A percentile compares a stretch with the other conserved stretches of the same genome.
phyloP scores from a whole-genome alignment of 495 filamentous ascomycete species.

The Lophiotrema nucula region DNA sequence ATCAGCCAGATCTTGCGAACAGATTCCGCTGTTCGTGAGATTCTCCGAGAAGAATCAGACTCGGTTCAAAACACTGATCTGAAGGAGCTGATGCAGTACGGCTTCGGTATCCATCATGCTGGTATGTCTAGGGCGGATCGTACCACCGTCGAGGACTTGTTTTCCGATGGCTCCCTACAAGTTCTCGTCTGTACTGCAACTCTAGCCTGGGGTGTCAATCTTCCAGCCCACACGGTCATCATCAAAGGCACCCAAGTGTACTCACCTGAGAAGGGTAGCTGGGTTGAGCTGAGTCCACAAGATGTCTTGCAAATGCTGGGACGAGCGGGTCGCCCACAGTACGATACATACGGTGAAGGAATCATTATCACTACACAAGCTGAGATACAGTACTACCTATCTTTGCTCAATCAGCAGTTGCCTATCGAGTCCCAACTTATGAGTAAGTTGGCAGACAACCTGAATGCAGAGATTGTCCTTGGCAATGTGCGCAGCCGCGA shows the following conservation, averaged over 20 bases:
- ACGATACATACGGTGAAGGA: conserved; percentile 95
- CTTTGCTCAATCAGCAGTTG: conserved; percentile 92
- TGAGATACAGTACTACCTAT: conserved; percentile 96
- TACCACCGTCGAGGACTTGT: conserved; percentile 92
- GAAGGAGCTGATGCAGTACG: conserved; percentile 93
- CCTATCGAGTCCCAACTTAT: conserved; percentile 97
- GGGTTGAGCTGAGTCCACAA: conserved; percentile 96
- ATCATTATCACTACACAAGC: conserved; percentile 96
- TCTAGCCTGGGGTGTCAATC: conserved; percentile 92
- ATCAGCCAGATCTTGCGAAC: conserved; percentile 93
- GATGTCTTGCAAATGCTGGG: conserved; percentile 99
- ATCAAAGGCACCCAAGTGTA: conserved; percentile 98
- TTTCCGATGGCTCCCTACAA: conserved; percentile 84
- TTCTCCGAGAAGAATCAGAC: conserved; percentile 80
- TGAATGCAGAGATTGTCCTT: conserved; percentile 95
- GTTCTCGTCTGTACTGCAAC: conserved; percentile 97
- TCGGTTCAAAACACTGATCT: conserved; percentile 80
- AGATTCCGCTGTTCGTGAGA: conserved; percentile 88
- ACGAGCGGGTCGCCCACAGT: conserved; percentile 93
- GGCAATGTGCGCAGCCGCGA: conserved; percentile 91
- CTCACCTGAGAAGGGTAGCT: conserved; percentile 96
- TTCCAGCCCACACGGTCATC: conserved; percentile 92
- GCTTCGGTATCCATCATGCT: conserved; percentile 97
- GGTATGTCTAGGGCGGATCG: conserved; percentile 92
- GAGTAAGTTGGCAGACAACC: conserved; percentile 89